Base-by-base conservation (phyloP, 2,329 filamentous ascomycete species). In the Diplodia corticola region DNA sequence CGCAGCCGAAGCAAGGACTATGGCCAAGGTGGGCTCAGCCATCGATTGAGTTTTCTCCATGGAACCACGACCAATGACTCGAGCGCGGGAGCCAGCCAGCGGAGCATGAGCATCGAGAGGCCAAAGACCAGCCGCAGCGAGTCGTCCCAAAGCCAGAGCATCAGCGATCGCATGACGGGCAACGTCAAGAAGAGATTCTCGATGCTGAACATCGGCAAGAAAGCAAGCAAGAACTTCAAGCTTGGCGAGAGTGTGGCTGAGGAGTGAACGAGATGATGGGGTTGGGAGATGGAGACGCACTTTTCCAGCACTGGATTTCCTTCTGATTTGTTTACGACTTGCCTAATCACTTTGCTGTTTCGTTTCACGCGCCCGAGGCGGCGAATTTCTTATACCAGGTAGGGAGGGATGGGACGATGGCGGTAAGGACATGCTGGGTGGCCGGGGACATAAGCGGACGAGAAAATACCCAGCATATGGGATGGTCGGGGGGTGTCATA, bases 131-230 rank as follows among this genome's bases (percentile, higher is more conserved):
- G 73, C 60, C 76, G 74, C 67, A 68, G 51, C 44, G 57, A 63
- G 49, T 69, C 73, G 50, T 81, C 78, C 44, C 77, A 79, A 4
- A 83, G 83, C 28, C 67, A 69, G 63, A 70, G 65, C 55, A 67
- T 69, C 24, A 68, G 71, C 44, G 75, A 73, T 26, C 74, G 77
- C 73, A 85, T 85, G 15, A 75, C 70, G 35, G 72, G 72, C 63
- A 90, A 88, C 67, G 86, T 96, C 70, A 88, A 89, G 79, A 94
- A 92, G 80, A 81, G 92, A 73, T 82, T 96, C 70, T 95, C 91
- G 75, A 82, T 93, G 72, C 82, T 96, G 73, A 91, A 90, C 75
- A 83, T 93, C 60, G 89, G 90, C 33, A 89, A 88, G 76, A 92
- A 91, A 80, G 81, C 81, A n/a, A 87, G 85, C 73, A 80, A 73